Evolutionary conservation across 2,329 filamentous ascomycete species (phyloP).

Genomic region (Ceratocystis smalleyi): DNA sequence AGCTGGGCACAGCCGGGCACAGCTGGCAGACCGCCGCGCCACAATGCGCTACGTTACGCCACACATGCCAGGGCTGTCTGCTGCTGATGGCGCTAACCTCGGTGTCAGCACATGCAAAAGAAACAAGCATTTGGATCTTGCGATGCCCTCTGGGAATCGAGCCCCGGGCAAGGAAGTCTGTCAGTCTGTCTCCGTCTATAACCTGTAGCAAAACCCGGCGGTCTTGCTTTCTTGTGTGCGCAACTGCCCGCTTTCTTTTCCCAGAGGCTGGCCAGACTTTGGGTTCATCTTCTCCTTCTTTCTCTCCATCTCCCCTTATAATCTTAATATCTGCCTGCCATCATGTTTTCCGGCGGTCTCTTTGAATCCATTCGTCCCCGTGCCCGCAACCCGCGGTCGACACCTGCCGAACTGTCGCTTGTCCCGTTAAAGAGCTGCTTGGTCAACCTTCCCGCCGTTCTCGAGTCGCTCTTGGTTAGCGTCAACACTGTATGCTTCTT

Average conservation of each 20-base stretch:
- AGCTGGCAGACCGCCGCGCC: not conserved
- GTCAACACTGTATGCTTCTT: slow-evolving; percentile 59
- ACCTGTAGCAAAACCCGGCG: not conserved
- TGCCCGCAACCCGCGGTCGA: slow-evolving; percentile 41
- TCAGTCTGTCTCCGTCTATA: not conserved
- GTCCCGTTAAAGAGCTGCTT: slow-evolving; percentile 86
- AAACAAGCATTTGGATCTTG: not conserved
- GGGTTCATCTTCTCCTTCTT: not conserved
- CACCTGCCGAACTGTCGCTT: slow-evolving; percentile 68
- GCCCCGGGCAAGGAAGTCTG: not conserved
- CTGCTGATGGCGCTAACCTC: slow-evolving; percentile 16
- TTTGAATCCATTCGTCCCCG: slow-evolving; percentile 16
- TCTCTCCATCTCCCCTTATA: not conserved
- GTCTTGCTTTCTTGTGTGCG: not conserved
- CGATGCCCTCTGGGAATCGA: not conserved
- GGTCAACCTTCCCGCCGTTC: slow-evolving; percentile 72
- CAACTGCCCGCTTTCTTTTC: not conserved
- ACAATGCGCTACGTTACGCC: not conserved
- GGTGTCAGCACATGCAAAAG: slow-evolving; percentile 15
- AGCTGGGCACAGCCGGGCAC: no score
- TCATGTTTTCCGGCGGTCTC: slow-evolving; percentile 14
- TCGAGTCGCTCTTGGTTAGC: slow-evolving; percentile 75
- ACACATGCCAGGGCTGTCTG: no score
- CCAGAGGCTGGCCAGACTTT: not conserved
- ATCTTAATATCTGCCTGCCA: not conserved